These are phyloP conservation scores for Pseudonitzschia multistriata DNA, from an alignment of 108 stramenopile species.

Conservation along the genomic window DNA sequence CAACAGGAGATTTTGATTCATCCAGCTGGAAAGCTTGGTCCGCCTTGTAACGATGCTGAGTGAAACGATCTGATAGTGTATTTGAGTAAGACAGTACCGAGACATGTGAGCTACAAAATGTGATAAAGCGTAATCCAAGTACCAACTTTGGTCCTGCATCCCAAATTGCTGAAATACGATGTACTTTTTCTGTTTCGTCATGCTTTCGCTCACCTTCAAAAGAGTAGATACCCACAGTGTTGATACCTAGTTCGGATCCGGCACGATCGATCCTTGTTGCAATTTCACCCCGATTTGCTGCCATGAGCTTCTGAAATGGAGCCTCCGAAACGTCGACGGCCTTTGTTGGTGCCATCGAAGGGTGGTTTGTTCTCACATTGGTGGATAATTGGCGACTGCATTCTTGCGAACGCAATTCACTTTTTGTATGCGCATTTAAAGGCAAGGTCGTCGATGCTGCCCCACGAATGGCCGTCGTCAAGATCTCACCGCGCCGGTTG, in stretches of 20 bases:
- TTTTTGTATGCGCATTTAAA: neutral
- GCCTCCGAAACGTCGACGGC: slow-evolving; percentile 22
- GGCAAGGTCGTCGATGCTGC: neutral
- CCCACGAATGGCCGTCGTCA: slow-evolving; percentile 21
- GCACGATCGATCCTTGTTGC: slow-evolving; percentile 76
- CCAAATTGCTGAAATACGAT: too few relatives aligned
- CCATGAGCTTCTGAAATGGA: slow-evolving; percentile 84
- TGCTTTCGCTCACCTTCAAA: slow-evolving; percentile 53
- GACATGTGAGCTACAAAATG: neutral
- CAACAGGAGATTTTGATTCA: slow-evolving; percentile 73
- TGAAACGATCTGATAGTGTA: slow-evolving; percentile 76
- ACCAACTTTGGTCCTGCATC: neutral
- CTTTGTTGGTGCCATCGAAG: slow-evolving; percentile 28
- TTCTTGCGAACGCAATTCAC: slow-evolving; percentile 4
- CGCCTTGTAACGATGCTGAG: slow-evolving; percentile 95
- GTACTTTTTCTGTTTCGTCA: neutral
- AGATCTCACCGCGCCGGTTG: neutral
- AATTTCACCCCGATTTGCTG: slow-evolving; percentile 84
- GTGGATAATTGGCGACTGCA: neutral
- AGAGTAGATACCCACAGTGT: slow-evolving; percentile 86
- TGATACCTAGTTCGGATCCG: slow-evolving; percentile 70
- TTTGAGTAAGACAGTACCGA: neutral
- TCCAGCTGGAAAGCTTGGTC: slow-evolving; percentile 81
- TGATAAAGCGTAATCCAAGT: neutral
- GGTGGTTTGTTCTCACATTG: slow-evolving; percentile 19